phyloP scores from a whole-genome alignment of 495 filamentous ascomycete genomes.

The Halenospora varia region DNA sequence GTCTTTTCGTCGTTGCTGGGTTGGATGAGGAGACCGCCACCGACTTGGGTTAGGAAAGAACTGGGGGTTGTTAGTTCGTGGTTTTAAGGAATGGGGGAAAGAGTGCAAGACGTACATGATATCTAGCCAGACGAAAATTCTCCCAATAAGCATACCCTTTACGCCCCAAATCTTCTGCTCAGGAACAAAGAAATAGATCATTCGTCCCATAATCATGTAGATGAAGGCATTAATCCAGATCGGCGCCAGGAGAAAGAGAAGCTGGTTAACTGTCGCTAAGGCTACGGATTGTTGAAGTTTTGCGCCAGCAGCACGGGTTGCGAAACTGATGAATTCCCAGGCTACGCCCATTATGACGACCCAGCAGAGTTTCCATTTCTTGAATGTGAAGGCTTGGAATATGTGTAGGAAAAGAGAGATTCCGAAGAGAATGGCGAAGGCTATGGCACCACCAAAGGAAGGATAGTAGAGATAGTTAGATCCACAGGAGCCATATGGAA shows the following conservation, averaged over 20 bases:
- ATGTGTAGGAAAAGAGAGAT: conserved; percentile 30
- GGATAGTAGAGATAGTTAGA: conserved; percentile 37
- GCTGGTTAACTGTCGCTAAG: conserved; percentile 25
- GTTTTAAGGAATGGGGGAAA: not conserved
- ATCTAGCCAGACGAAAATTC: conserved; percentile 61
- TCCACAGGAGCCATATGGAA: conserved; percentile 36
- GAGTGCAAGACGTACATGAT: conserved; percentile 43
- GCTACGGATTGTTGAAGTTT: conserved; percentile 34
- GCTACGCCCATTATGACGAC: conserved; percentile 44
- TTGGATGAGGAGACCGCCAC: conserved; percentile 18
- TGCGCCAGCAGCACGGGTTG: conserved; percentile 31
- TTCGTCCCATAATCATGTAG: conserved; percentile 65
- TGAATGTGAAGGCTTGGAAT: conserved; percentile 30
- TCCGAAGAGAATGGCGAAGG: conserved; percentile 35
- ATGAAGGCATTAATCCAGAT: conserved; percentile 60
- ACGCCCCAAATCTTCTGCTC: conserved; percentile 42
- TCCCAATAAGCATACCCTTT: conserved; percentile 43
- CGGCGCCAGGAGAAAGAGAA: conserved; percentile 43
- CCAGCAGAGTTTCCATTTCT: conserved; percentile 47
- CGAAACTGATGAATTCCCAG: conserved; percentile 37
- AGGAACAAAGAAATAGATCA: conserved; percentile 56
- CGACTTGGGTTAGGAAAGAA: conserved; percentile 17
- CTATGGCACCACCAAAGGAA: conserved; percentile 31
- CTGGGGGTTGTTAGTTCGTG: not conserved
- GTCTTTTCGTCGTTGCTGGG: conserved; percentile 4